Base-by-base conservation (phyloP, 352 stramenopile species). In the Globisporangium nodosum region DNA sequence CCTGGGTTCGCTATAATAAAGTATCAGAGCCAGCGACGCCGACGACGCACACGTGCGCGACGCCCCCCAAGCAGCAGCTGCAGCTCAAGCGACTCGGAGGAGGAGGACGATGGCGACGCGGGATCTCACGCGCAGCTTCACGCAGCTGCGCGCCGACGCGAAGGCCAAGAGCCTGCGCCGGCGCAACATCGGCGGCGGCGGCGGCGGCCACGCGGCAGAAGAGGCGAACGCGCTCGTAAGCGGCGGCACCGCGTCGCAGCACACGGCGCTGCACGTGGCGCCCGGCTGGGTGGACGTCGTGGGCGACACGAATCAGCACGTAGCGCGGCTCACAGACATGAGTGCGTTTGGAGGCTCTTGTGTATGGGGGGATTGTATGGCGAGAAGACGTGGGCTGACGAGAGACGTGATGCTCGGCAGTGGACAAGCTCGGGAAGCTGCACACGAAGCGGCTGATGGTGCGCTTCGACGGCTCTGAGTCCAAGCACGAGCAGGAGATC, bases 401-500 rank as follows among this genome's bases (percentile, higher is more conserved):
- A 18, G 12, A 30, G 8, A n/a, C 45, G 9, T 16, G 49, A 18
- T 49, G 43, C n/a, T 15, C 30, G 49, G 45, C 64, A 94, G 85
- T 92, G 82, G 85, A 94, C 52, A 88, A 87, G 69, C 72, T 94
- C 16, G 71, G 74, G 55, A 92, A 92, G 66, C 63, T 94, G 59
- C 85, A 92, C 57, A 92, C 82, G 43, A 94, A 87, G 57, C 78
- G 85, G 9, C 63, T 94, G 24, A 94, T 94, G 85, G 85, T 94
- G 49, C 85, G 85, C 47, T 94, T 94, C 50, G 85, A 94, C 56
- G 78, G 78, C 8, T 92, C 83, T 16, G 85, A 94, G 67, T 91
- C 85, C 45, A 77, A 92, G 56, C 84, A 94, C 54, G 85, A 94
- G 57, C 75, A 85, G 20, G 85, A 94, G 54, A 94, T 94, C 70